phyloP scores from a whole-genome alignment of 805 yeast genomes.

The Nakazawaea siamensis region DNA sequence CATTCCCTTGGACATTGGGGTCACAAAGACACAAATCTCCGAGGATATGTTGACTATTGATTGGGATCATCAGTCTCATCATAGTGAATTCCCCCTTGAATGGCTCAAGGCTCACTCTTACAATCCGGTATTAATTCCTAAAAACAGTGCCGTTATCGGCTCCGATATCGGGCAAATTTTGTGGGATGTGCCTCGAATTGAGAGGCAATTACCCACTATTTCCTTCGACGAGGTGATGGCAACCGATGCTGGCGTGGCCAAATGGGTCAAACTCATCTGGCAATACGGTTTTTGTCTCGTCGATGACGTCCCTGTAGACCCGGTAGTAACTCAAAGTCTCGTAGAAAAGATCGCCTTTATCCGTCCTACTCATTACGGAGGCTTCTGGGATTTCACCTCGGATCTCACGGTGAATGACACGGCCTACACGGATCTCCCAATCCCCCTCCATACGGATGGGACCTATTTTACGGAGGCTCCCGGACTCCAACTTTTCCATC shows the following conservation, averaged over 20 bases:
- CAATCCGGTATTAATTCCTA: slow-evolving; percentile 36
- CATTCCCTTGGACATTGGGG: slow-evolving; percentile 14
- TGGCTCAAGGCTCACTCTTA: slow-evolving; percentile 47
- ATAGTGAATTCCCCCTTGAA: slow-evolving; percentile 24
- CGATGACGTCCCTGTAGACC: slow-evolving; percentile 49
- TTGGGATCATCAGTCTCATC: slow-evolving; percentile 36
- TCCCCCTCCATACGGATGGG: slow-evolving; percentile 64
- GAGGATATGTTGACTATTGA: slow-evolving; percentile 11
- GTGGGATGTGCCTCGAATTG: slow-evolving; percentile 39
- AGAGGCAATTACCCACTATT: slow-evolving; percentile 35
- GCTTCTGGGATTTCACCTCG: slow-evolving; percentile 72
- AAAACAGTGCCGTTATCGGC: slow-evolving; percentile 20
- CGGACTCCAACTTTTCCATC: slow-evolving; percentile 61
- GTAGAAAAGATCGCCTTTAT: slow-evolving; percentile 51
- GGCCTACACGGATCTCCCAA: slow-evolving; percentile 62
- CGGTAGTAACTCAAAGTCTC: slow-evolving; percentile 50
- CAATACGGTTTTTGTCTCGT: slow-evolving; percentile 55
- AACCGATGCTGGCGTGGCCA: slow-evolving; percentile 33
- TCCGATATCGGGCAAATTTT: slow-evolving; percentile 23
- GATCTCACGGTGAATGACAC: slow-evolving; percentile 62
- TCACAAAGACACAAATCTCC: slow-evolving; percentile 9
- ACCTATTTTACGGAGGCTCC: slow-evolving; percentile 72
- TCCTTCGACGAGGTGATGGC: slow-evolving; percentile 40
- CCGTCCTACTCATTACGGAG: slow-evolving; percentile 70
- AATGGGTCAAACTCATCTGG: slow-evolving; percentile 48